A percentile compares a stretch with the other conserved stretches of the same genome.
These are phyloP conservation scores for Phytophthora megakarya DNA, from an alignment of 352 stramenopile species.

Conservation along the genomic window DNA sequence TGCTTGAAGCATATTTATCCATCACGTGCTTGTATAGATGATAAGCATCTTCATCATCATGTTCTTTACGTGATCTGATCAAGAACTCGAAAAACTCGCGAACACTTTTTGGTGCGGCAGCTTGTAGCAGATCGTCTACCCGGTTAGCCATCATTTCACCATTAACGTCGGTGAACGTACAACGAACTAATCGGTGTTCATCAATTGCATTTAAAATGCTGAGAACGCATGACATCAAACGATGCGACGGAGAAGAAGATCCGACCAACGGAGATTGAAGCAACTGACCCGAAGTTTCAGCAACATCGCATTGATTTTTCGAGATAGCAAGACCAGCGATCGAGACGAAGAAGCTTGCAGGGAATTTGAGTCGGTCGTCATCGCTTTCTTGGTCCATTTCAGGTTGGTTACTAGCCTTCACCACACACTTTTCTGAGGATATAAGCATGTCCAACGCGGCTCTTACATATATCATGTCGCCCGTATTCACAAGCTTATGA, in stretches of 20 bases:
- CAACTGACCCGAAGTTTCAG: constrained; percentile 37
- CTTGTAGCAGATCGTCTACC: constrained; percentile 7
- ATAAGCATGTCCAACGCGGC: constrained; percentile 42
- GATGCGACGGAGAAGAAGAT: constrained; percentile 9
- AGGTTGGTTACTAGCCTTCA: background rate
- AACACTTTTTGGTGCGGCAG: constrained; percentile 11
- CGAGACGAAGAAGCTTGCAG: constrained; percentile 45
- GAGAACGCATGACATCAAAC: constrained; percentile 32
- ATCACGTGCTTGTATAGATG: constrained; percentile 3
- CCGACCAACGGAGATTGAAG: constrained; percentile 19
- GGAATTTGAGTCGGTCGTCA: constrained; percentile 32
- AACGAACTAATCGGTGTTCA: constrained; percentile 9
- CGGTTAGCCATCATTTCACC: background rate
- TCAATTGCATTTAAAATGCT: constrained; percentile 27
- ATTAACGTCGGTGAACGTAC: background rate
- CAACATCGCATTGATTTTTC: constrained; percentile 29
- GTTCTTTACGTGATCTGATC: background rate
- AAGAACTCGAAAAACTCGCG: constrained; percentile 35
- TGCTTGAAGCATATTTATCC: background rate
- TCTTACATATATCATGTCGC: constrained; percentile 32
- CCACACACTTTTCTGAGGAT: background rate
- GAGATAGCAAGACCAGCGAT: constrained; percentile 39
- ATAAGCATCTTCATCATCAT: background rate
- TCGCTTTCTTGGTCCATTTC: background rate
- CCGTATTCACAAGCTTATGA: constrained; percentile 40